Evolutionary conservation across 257 asterid genomes (phyloP), one percentile per base, ranked within the genome.

Genomic region (Ballota nigra): DNA sequence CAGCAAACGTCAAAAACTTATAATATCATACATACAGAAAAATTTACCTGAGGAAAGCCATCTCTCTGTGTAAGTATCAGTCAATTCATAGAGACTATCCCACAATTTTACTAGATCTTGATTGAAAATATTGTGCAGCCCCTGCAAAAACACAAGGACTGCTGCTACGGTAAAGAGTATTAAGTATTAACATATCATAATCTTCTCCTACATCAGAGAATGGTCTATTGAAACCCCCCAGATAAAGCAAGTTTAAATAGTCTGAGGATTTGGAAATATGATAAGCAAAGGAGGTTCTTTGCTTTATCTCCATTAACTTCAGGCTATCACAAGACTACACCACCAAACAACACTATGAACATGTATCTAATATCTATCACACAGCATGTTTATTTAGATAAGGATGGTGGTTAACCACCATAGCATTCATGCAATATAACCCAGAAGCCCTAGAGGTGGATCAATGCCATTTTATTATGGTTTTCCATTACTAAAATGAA

Each of bases 21-120:
- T n/a, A n/a, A n/a, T n/a, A n/a, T n/a, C n/a, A n/a, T n/a, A n/a
- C n/a, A n/a, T n/a, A 36, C 12, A 36, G 18, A n/a, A 72, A 59
- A 64, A 75, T 28, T 51, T 77, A 93, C 98, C 98, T 75, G 98
- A 84, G 52, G 98, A 91, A 70, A 89, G 85, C 98, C 98, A 93
- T 75, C 75, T 77, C 58, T 93, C 98, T 18, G 96, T 91, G 74
- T 86, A 91, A 58, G 82, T 85, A 74, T 94, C 97, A 26, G 96
- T 87, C 85, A 84, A 47, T 56, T 82, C 85, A 78, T 89, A 94
- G 72, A 94, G 96, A 68, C 77, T 78, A 28, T 81, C 87, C 97
- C 88, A 89, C 59, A 80, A 71, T 47, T 79, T 85, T 61, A 86
- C 71, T 77, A 83, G 72, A 78, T 91, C 89, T 71, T 82, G 83